Conservation (phyloP, 352 stramenopile genomes). For the Aphanomyces stellatus region DNA sequence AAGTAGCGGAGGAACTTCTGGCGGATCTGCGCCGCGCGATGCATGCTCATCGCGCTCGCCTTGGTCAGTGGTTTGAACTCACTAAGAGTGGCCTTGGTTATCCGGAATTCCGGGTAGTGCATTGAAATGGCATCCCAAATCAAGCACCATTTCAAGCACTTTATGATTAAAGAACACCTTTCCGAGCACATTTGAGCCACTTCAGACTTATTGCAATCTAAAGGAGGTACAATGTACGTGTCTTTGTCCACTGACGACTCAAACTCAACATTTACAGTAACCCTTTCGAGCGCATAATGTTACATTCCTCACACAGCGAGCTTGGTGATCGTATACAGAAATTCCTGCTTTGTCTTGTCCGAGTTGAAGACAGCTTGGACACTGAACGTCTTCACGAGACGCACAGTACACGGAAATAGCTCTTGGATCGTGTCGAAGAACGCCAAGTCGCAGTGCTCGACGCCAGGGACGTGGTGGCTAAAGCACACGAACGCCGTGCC, state of each 20-base stretch:
- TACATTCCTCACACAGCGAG: too few relatives aligned
- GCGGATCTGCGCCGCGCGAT: constrained; percentile 24
- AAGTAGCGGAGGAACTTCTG: constrained; percentile 64
- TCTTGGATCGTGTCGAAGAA: constrained; percentile 43
- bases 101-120: too few relatives aligned
- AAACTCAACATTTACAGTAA: neutral
- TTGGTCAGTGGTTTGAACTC: neutral
- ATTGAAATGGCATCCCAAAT: too few relatives aligned
- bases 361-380: constrained; percentile 38
- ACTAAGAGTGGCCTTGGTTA: too few relatives aligned
- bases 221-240: too few relatives aligned
- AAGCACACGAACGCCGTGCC: constrained; percentile 44
- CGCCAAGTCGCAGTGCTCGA: constrained; percentile 38
- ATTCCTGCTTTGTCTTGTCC: constrained; percentile 35
- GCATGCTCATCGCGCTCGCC: neutral
- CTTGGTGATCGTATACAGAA: constrained; percentile 40
- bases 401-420: constrained; percentile 28
- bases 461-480: constrained; percentile 39
- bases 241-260: too few relatives aligned
- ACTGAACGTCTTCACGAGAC: constrained; percentile 32
- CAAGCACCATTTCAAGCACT: too few relatives aligned
- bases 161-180: too few relatives aligned
- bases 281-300: neutral
- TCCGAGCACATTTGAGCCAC: too few relatives aligned
- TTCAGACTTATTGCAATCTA: too few relatives aligned